phyloP scores from a whole-genome alignment of 2,329 filamentous ascomycete genomes.

The Ascochyta fabae region DNA sequence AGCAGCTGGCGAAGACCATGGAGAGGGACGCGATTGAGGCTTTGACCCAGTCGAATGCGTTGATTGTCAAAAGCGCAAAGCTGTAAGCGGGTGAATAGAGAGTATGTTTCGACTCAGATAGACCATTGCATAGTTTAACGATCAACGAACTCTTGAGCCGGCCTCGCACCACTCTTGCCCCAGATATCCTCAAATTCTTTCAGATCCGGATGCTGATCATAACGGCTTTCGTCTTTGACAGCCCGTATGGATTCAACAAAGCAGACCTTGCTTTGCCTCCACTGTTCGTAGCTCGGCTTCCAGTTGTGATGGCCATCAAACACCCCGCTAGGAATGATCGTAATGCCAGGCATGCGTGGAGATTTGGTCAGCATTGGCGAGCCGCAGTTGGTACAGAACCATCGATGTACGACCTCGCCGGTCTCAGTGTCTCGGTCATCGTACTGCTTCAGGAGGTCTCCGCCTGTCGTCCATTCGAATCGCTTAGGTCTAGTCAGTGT shows the following conservation, averaged over 20 bases:
- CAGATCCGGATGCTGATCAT: slow-evolving; percentile 13
- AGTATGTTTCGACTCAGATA: not conserved
- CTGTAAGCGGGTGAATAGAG: slow-evolving; percentile 4
- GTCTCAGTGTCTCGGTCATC: slow-evolving; percentile 13
- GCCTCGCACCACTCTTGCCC: slow-evolving; percentile 4
- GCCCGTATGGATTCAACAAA: slow-evolving; percentile 8
- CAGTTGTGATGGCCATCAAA: slow-evolving; percentile 12
- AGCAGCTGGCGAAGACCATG: slow-evolving; percentile 36
- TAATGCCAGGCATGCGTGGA: slow-evolving; percentile 12
- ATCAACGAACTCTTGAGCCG: slow-evolving; percentile 11
- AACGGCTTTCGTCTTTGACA: slow-evolving; percentile 3
- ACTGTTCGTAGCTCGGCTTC: slow-evolving; percentile 17
- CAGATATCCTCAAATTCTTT: slow-evolving; percentile 12
- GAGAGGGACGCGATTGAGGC: slow-evolving; percentile 37
- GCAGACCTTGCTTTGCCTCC: slow-evolving; percentile 12
- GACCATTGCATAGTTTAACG: slow-evolving; percentile 1
- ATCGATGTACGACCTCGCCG: slow-evolving; percentile 11
- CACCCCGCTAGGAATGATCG: slow-evolving; percentile 9
- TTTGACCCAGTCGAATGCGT: slow-evolving; percentile 26
- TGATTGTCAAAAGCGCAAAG: slow-evolving; percentile 25
- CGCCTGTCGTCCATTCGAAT: slow-evolving; percentile 11
- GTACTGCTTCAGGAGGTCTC: slow-evolving; percentile 7
- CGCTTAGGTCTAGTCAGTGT: not conserved
- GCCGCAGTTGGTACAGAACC: slow-evolving; percentile 12
- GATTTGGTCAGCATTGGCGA: slow-evolving; percentile 12